Percentiles rank a stretch among this genome's conserved stretches.
Evolutionary conservation across 1,139 yeast genomes (phyloP).

Genomic region (Meyerozyma carpophila): DNA sequence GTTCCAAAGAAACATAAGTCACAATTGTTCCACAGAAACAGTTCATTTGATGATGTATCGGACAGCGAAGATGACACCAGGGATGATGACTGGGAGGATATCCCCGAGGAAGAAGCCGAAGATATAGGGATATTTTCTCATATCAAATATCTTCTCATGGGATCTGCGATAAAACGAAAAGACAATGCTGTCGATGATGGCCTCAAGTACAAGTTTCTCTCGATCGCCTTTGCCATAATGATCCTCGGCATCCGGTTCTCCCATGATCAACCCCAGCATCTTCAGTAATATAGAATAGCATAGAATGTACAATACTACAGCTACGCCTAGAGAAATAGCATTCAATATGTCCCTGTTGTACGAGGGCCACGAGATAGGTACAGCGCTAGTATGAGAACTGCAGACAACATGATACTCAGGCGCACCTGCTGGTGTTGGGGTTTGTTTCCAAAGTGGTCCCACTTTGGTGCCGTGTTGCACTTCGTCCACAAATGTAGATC

Average conservation of each 20-base stretch:
- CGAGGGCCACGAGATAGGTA: too few species aligned
- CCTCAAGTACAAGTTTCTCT: slow-evolving; percentile 38
- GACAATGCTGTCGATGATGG: slow-evolving; percentile 30
- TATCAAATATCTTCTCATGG: slow-evolving; percentile 29
- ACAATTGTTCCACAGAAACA: slow-evolving; percentile 23
- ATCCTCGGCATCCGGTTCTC: slow-evolving; percentile 39
- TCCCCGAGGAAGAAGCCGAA: slow-evolving; percentile 9
- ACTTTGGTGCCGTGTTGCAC: slow-evolving; percentile 1
- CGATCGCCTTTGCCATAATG: slow-evolving; percentile 40
- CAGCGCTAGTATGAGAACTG: too few species aligned
- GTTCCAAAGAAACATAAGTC: slow-evolving; percentile 31
- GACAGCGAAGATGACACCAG: slow-evolving; percentile 6
- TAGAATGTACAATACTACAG: neutral
- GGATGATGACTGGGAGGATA: slow-evolving; percentile 8
- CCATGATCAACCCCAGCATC: slow-evolving; percentile 11
- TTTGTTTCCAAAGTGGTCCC: neutral
- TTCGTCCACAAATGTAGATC: neutral
- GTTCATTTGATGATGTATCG: slow-evolving; percentile 7
- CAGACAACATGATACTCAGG: too few species aligned
- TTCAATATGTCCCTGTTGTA: too few species aligned
- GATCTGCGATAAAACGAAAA: slow-evolving; percentile 17
- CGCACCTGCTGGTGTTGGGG: neutral
- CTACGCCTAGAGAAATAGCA: neutral
- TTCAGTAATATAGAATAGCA: neutral
- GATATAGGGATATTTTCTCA: slow-evolving; percentile 30